A percentile compares a stretch with the other conserved stretches of the same genome.
phyloP scores from a whole-genome alignment of 106 monocot species.

The Platanthera zijinensis region DNA sequence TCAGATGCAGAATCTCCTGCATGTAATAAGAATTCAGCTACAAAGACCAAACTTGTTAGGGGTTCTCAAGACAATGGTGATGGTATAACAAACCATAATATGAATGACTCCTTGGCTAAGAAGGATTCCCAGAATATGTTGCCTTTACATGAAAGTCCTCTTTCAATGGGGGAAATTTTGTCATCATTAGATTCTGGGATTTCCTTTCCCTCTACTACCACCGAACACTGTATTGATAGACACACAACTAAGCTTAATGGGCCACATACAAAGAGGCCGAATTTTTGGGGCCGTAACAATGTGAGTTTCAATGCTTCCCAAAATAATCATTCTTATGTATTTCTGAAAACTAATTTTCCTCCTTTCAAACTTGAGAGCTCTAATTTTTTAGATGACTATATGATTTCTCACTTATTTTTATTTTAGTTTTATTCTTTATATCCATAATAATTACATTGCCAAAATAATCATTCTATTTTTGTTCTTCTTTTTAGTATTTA shows the following conservation, averaged over 20 bases:
- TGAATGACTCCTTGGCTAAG: slow-evolving; percentile 32
- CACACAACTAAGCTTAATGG: slow-evolving; percentile 56
- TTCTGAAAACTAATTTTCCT: background rate
- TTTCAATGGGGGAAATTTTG: slow-evolving; percentile 84
- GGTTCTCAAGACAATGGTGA: slow-evolving; percentile 21
- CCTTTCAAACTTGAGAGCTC: background rate
- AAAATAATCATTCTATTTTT: no score
- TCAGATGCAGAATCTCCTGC: slow-evolving; percentile 60
- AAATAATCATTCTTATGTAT: background rate
- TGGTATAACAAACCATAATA: slow-evolving; percentile 22
- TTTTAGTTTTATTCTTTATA: background rate
- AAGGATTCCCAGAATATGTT: slow-evolving; percentile 31
- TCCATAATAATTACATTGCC: background rate
- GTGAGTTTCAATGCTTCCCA: slow-evolving; percentile 32
- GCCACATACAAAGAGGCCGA: slow-evolving; percentile 44
- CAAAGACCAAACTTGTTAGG: slow-evolving; percentile 27
- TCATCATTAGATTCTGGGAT: slow-evolving; percentile 75
- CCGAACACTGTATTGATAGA: slow-evolving; percentile 49
- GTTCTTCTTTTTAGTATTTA: background rate
- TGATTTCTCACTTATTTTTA: background rate
- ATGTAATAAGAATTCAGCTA: slow-evolving; percentile 29
- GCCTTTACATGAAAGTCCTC: slow-evolving; percentile 38
- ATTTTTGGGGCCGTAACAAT: slow-evolving; percentile 78
- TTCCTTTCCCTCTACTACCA: slow-evolving; percentile 33
- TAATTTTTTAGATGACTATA: background rate